Evolutionary conservation across 441 rosid genomes (phyloP), one percentile per base, ranked within the genome.

Genomic region (Pelargonium citronellum): DNA sequence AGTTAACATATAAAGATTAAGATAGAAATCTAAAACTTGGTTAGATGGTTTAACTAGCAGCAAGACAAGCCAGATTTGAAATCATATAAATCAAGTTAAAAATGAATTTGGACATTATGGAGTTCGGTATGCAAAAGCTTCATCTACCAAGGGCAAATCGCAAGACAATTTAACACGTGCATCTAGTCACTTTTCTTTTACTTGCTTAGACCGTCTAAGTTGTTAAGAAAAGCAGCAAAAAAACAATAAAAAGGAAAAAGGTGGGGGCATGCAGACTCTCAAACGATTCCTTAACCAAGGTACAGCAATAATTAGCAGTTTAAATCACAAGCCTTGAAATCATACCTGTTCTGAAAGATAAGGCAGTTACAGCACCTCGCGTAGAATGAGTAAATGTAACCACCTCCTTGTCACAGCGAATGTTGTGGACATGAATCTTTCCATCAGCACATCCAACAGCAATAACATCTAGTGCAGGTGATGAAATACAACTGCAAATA

Each of bases 401-500:
- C 67, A 95, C 68, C 83, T 90, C 91, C 80, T 89, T 82, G 75
- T 89, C 96, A 76, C 75, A 74, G 27, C 84, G 90, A 7, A 95
- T 75, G 74, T 95, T 90, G 77, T 90, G 96, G 37, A 95, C 83
- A 69, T 87, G 99, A 80, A 95, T 86, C 79, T 78, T 89, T 66
- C 97, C 99, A 83, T 95, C 94, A 71, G 90, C 84, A 81, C 97
- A 91, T 64, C 99, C 97, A 79, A 90, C 83, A 0, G 96, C 99
- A 82, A 89, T 83, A 62, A 95, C 96, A 89, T 95, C 97, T 60
- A 91, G 78, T 20, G 99, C 96, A 69, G 99, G 97, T 47, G 99
- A 95, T 3, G 96, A 86, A 61, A 90, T 91, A 80, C 94, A 91
- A 71, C 91, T 79, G 76, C 88, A 75, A 67, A 95, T 73, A 62